Conservation (phyloP, 164 flowering plant species). For the Macadamia tetraphylla region DNA sequence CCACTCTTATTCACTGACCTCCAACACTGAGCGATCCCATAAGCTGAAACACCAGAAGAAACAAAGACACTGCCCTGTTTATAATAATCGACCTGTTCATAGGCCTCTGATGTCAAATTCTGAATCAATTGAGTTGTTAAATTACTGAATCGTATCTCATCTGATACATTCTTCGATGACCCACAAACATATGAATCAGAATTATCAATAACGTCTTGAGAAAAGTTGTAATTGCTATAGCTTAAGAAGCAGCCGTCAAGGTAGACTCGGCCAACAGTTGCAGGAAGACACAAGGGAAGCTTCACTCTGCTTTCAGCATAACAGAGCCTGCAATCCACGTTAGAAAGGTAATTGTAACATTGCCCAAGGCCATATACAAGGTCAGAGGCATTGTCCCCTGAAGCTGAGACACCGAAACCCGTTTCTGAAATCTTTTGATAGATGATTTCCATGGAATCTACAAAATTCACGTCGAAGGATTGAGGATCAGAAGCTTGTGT, state of each 20-base stretch:
- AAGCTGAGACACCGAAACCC: conserved; percentile 11
- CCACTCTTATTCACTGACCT: conserved; percentile 7
- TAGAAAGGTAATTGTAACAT: conserved; percentile 5
- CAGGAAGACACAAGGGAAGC: conserved; percentile 13
- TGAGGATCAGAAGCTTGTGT: not conserved
- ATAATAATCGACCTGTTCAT: not conserved
- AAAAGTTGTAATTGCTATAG: conserved; percentile 5
- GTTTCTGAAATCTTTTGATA: not conserved
- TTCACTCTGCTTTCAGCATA: conserved; percentile 7
- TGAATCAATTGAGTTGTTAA: conserved; percentile 3
- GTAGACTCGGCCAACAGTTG: conserved; percentile 1
- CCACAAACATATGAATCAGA: conserved; percentile 9
- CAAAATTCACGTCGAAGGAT: conserved; percentile 12
- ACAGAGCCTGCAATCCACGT: conserved; percentile 8
- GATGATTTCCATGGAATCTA: conserved; percentile 14
- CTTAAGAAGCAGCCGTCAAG: conserved; percentile 17
- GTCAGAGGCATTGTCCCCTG: not conserved
- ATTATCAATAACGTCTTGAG: not conserved
- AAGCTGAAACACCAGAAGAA: not conserved
- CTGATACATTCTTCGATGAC: conserved; percentile 1
- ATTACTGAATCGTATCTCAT: too few species aligned
- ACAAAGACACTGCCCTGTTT: not conserved
- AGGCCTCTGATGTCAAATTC: conserved; percentile 7
- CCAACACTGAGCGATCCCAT: conserved; percentile 18
- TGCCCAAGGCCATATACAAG: conserved; percentile 12